These are phyloP conservation scores for Saccharum officinarum DNA, from an alignment of 176 grass and related monocot species.

Conservation along the genomic window DNA sequence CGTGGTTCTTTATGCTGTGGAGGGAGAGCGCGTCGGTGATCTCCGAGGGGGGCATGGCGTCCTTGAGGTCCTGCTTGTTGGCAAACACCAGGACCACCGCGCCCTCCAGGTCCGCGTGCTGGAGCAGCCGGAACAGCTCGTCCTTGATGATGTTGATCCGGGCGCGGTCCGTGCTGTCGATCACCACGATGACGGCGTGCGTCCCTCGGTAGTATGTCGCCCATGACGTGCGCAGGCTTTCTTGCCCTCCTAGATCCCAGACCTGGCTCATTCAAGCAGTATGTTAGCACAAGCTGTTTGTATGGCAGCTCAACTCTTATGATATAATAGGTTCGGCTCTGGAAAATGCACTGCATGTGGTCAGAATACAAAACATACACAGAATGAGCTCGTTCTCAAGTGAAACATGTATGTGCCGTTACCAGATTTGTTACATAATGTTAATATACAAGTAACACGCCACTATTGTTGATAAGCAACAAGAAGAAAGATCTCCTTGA, in stretches of 20 bases:
- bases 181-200: slow-evolving; percentile 84
- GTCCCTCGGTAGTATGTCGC: slow-evolving; percentile 83
- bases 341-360: background rate
- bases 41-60: slow-evolving; percentile 86
- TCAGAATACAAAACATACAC: background rate
- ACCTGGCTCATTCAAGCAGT: slow-evolving; percentile 52
- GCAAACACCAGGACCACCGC: slow-evolving; percentile 82
- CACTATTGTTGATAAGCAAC: background rate
- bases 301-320: background rate
- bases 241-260: slow-evolving; percentile 97
- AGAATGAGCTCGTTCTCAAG: background rate
- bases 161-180: slow-evolving; percentile 83
- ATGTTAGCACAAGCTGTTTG: slow-evolving; percentile 29
- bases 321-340: background rate
- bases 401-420: background rate
- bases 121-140: slow-evolving; percentile 78
- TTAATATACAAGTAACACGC: slow-evolving; percentile 2
- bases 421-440: background rate
- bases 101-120: slow-evolving; percentile 68
- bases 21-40: slow-evolving; percentile 92
- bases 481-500: background rate
- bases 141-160: slow-evolving; percentile 92
- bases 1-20: slow-evolving; percentile 92
- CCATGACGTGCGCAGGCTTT: slow-evolving; percentile 88
- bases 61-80: slow-evolving; percentile 97